Base-by-base conservation (phyloP, 257 asterid genomes). In the Capsicum baccatum region DNA sequence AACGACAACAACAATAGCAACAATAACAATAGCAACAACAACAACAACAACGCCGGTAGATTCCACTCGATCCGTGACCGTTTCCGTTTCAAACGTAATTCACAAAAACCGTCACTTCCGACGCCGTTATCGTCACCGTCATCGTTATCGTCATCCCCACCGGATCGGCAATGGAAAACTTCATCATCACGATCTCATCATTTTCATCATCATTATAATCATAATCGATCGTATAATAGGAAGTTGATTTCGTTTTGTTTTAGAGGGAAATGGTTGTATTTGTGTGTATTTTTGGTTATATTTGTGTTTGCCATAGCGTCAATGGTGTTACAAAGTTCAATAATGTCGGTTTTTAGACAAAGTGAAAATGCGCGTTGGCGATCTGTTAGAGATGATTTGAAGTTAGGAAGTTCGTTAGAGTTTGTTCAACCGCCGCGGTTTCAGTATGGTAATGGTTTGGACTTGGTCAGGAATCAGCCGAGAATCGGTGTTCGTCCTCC, bases 241-340 rank as follows among this genome's bases (percentile, higher is more conserved):
- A 92, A 80, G 88, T 84, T 92, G 39, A 78, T 87, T 5, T 62
- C 85, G 80, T 85, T 83, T 44, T 86, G 90, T 9, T 86, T 91
- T 11, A 87, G 80, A 80, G 94, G 94, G 83, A 92, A 89, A 89
- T 86, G 97, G 91, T 85, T 93, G 6, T 95, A 91, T 84, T 79
- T 94, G 58, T 92, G 94, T 57, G 83, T 92, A 57, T 83, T 93
- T 84, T 1, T 89, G 68, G 97, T 91, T 83, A 89, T 96, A 68
- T 92, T 92, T 85, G 68, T 88, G 79, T 94, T 96, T 62, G 92
- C 92, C 12, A 67, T 94, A 81, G 98, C 97, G 17, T 93, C 99
- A n/a, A 80, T 94, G 91, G 92, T 92, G 86, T 82, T 96, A 85
- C 99, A 96, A 94, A 96, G 94, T 91, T 91, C 98, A 85, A 94